Evolutionary conservation across 2,329 filamentous ascomycete species (phyloP), one percentile per base, ranked within the genome.

Genomic region (Periconia macrospinosa): DNA sequence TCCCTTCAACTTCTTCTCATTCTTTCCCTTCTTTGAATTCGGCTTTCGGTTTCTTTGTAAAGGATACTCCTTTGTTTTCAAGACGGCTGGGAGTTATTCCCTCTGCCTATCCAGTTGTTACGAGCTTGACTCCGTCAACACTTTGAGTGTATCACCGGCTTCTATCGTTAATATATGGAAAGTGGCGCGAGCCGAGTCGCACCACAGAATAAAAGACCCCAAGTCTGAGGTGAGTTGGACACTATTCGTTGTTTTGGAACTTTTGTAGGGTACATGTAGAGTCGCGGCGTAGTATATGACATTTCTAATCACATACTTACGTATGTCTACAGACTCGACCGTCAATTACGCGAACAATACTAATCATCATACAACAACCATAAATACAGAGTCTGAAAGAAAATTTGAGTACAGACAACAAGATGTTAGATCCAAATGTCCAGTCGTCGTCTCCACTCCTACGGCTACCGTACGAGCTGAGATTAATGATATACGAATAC

Each of bases 401-500:
- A n/a, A 13, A 13, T 37, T n/a, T 13, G 11, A n/a, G 33, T 14
- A 37, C 11, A 14, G 15, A 52, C 41, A n/a, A 20, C 15, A 51
- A 18, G 8, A 65, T 61, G 59, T 40, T 18, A 14, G 18, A 33
- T 47, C n/a, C 40, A 37, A 47, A 59, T 37, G 27, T 19, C 23
- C 44, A 55, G 30, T 50, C 33, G 13, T 33, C 57, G 14, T 72
- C 72, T 42, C 70, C 68, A 2, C 72, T 80, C 35, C 66, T 79
- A n/a, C 72, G 73, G 8, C 65, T 80, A 6, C 78, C 78, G 2
- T 63, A 74, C 5, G 78, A 81, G 58, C 73, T 81, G 42, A 69
- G 78, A 6, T 69, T 81, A 6, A 74, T 77, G 51, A 79, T 81
- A 51, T 81, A 80, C 59, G 69, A 72, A 59, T 54, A 69, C 50